Evolutionary conservation across 192 early-diverging fungal species (phyloP).

Genomic region (Coemansia sp.): DNA sequence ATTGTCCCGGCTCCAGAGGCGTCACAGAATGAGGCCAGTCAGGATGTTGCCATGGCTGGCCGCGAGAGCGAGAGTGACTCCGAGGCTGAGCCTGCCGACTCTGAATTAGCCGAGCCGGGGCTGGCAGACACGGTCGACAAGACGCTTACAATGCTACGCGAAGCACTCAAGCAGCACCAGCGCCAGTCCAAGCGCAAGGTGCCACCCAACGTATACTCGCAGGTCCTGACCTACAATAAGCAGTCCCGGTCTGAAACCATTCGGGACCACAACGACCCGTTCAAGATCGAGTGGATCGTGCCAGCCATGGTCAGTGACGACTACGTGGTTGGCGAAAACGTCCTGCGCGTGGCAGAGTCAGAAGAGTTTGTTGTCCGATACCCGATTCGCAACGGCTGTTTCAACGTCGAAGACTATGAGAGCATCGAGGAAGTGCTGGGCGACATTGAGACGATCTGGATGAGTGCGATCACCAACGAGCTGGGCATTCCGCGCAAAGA

Average conservation of each 20-base stretch:
- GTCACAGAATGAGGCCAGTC: constrained; percentile 15
- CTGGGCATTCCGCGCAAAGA: constrained; percentile 65
- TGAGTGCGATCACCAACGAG: constrained; percentile 66
- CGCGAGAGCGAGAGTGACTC: neutral
- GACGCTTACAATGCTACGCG: constrained; percentile 59
- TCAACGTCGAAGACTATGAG: constrained; percentile 76
- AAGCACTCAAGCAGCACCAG: constrained; percentile 77
- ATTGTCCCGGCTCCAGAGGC: neutral
- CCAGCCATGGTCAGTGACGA: constrained; percentile 52
- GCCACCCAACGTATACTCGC: constrained; percentile 72
- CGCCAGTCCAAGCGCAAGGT: constrained; percentile 78
- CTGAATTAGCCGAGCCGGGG: constrained; percentile 1
- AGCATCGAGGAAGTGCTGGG: constrained; percentile 66
- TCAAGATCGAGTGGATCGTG: constrained; percentile 83
- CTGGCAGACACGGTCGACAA: constrained; percentile 23
- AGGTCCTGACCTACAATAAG: constrained; percentile 75
- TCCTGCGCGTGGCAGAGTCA: constrained; percentile 33
- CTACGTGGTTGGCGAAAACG: constrained; percentile 43
- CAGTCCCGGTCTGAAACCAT: constrained; percentile 68
- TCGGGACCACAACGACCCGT: constrained; percentile 90
- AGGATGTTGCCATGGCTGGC: neutral
- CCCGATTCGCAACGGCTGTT: constrained; percentile 78
- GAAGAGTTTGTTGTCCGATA: constrained; percentile 60
- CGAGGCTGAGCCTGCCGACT: neutral
- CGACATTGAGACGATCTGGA: constrained; percentile 85